Percentiles rank a stretch among this genome's conserved stretches.
phyloP scores from a whole-genome alignment of 441 rosid genomes.

The Erodium texanum region DNA sequence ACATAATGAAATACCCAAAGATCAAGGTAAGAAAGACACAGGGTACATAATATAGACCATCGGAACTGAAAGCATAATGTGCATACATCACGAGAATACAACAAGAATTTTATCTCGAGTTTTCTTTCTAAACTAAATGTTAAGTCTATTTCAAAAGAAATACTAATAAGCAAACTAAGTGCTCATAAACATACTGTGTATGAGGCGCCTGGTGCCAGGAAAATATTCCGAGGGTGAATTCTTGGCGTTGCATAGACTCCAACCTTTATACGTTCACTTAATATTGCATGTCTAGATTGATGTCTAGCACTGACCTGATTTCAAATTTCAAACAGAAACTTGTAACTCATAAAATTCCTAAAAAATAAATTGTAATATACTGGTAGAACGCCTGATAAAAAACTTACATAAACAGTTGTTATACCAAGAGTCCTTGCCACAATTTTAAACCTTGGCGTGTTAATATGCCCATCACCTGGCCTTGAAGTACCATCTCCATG shows the following conservation, averaged over 20 bases:
- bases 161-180: too few relatives aligned
- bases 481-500: constrained; percentile 30
- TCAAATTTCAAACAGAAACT: constrained; percentile 21
- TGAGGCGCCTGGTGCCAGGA: constrained; percentile 85
- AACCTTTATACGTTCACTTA: constrained; percentile 66
- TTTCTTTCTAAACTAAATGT: too few relatives aligned
- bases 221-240: constrained; percentile 66
- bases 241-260: constrained; percentile 79
- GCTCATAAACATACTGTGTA: constrained; percentile 77
- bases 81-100: not conserved
- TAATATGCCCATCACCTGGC: constrained; percentile 36
- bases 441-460: constrained; percentile 43
- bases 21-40: not conserved
- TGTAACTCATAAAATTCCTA: constrained; percentile 16
- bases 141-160: too few relatives aligned
- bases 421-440: constrained; percentile 66
- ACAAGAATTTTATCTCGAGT: too few relatives aligned
- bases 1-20: constrained; percentile 9
- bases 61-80: constrained; percentile 2
- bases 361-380: constrained; percentile 13
- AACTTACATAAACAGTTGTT: constrained; percentile 72
- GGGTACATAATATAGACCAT: not conserved
- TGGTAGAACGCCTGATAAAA: constrained; percentile 16
- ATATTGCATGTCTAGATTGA: constrained; percentile 64
- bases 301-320: constrained; percentile 74